A percentile compares a stretch with the other conserved stretches of the same genome.
Evolutionary conservation across 805 yeast species (phyloP).

Genomic region (Myxozyma geophila): DNA sequence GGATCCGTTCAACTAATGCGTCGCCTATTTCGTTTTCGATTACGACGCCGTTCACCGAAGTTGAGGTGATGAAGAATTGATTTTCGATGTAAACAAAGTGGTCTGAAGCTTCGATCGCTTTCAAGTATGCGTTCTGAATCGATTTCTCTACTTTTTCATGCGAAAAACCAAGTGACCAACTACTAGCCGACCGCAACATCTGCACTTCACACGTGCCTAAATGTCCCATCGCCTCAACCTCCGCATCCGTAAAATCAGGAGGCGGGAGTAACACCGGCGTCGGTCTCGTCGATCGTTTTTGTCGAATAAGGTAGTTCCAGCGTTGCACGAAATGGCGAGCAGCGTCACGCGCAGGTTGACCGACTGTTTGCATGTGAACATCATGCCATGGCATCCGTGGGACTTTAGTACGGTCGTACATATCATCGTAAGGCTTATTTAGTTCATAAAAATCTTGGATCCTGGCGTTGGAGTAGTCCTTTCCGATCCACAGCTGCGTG

Average conservation of each 20-base stretch:
- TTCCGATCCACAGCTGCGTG: constrained; percentile 86
- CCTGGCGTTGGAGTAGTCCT: constrained; percentile 95
- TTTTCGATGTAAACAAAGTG: constrained; percentile 94
- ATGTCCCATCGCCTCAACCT: constrained; percentile 60
- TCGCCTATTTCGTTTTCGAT: constrained; percentile 91
- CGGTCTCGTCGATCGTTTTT: constrained; percentile 90
- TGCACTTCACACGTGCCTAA: constrained; percentile 93
- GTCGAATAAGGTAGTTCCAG: constrained; percentile 92
- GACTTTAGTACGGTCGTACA: constrained; percentile 77
- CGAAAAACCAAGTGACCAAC: constrained; percentile 86
- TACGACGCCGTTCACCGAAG: constrained; percentile 79
- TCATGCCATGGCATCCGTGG: constrained; percentile 99
- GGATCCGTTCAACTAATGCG: constrained; percentile 95
- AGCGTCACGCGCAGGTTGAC: constrained; percentile 91
- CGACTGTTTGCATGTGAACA: constrained; percentile 93
- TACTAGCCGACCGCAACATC: constrained; percentile 82
- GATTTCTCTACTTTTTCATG: constrained; percentile 77
- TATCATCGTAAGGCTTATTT: constrained; percentile 84
- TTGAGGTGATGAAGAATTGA: constrained; percentile 92
- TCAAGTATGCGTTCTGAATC: constrained; percentile 89
- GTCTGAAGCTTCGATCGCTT: constrained; percentile 85
- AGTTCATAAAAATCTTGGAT: constrained; percentile 81
- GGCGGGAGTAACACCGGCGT: constrained; percentile 95
- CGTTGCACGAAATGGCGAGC: constrained; percentile 95
- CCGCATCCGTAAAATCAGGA: constrained; percentile 77